Evolutionary conservation across 208 protist species (phyloP).

Genomic region (Strigomonas galati): DNA sequence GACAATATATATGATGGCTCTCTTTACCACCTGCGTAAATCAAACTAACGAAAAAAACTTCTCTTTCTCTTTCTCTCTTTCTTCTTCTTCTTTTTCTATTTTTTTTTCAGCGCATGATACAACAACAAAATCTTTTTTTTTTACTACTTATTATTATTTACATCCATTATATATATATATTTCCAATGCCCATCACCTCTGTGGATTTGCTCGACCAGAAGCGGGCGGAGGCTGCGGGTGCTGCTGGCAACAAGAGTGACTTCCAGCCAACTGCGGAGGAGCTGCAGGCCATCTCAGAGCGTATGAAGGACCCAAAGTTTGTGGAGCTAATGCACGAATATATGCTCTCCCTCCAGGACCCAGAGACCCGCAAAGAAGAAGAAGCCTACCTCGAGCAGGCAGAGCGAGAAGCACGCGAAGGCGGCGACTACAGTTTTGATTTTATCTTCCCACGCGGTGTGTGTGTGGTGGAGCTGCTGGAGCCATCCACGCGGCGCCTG

Average conservation of each 20-base stretch:
- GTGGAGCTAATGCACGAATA: conserved; percentile 85
- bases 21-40: too few species aligned
- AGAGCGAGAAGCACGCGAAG: conserved; percentile 75
- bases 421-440: conserved; percentile 88
- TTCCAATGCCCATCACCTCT: conserved; percentile 33
- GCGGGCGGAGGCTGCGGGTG: conserved; percentile 1
- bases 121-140: conserved; percentile 10
- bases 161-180: conserved; percentile 3
- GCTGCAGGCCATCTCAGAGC: conserved; percentile 66
- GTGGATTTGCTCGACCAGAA: conserved; percentile 67
- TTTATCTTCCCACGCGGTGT: conserved; percentile 81
- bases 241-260: conserved; percentile 20
- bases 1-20: too few species aligned
- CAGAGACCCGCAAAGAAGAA: conserved; percentile 81
- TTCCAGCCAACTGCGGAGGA: conserved; percentile 80
- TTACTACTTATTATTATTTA: background rate
- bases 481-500: conserved; percentile 43
- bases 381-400: conserved; percentile 88
- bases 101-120: conserved; percentile 1
- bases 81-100: conserved; percentile 6
- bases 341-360: conserved; percentile 84
- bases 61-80: conserved; percentile 9
- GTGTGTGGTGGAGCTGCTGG: conserved; percentile 82
- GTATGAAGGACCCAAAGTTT: conserved; percentile 91
- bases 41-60: too few species aligned